phyloP scores from a whole-genome alignment of 495 filamentous ascomycete genomes.

The Lasiosphaeria miniovina region DNA sequence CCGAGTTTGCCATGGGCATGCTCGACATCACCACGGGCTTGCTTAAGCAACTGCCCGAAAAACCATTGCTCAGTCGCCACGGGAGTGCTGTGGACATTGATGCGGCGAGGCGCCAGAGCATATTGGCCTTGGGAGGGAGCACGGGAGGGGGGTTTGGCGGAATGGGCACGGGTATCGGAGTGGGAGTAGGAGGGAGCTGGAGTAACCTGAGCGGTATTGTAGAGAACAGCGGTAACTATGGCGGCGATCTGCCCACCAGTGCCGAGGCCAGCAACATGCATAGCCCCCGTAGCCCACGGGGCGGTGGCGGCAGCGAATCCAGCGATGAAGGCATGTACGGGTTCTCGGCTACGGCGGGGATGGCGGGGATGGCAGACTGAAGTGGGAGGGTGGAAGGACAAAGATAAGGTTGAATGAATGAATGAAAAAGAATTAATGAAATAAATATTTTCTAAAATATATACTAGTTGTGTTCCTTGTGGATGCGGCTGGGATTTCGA shows the following conservation, averaged over 20 bases:
- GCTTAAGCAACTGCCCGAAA: constrained; percentile 55
- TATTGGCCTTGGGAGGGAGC: constrained; percentile 29
- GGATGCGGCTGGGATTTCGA: too few relatives aligned
- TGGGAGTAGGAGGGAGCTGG: constrained; percentile 16
- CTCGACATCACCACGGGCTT: constrained; percentile 60
- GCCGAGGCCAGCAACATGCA: constrained; percentile 39
- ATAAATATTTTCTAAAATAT: neutral
- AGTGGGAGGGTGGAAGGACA: too few relatives aligned
- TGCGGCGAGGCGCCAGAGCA: constrained; percentile 36
- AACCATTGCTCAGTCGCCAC: constrained; percentile 46
- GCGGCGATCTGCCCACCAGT: constrained; percentile 21
- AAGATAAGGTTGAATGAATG: neutral
- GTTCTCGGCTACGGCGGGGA: constrained; percentile 41
- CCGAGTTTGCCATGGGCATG: constrained; percentile 72
- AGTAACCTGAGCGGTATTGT: constrained; percentile 22
- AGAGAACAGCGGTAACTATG: constrained; percentile 21
- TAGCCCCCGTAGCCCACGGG: constrained; percentile 38
- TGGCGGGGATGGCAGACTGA: constrained; percentile 32
- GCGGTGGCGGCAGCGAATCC: constrained; percentile 40
- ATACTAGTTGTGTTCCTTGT: neutral
- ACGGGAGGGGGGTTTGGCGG: constrained; percentile 2
- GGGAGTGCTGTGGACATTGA: constrained; percentile 45
- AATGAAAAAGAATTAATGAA: neutral
- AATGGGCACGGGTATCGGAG: neutral
- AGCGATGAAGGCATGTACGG: constrained; percentile 53